Base-by-base conservation (phyloP, 495 filamentous ascomycete genomes). In the Xylaria sp. region DNA sequence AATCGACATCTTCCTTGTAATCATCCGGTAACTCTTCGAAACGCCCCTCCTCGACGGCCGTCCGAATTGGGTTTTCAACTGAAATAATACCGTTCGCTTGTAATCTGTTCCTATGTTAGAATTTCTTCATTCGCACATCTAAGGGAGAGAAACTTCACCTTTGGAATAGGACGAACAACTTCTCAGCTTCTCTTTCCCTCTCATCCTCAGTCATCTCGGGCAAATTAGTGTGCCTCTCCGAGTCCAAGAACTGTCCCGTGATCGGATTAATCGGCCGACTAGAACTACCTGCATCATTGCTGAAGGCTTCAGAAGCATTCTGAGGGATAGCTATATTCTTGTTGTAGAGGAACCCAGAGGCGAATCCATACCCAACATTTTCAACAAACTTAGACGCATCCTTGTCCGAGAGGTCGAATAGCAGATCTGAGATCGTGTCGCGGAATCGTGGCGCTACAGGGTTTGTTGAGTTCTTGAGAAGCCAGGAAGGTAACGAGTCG, bases 141-240 rank as follows among this genome's bases (percentile, higher is more conserved):
- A 21, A 17, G 67, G 15, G 33, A 21, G 52, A 15, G 9, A 21
- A 26, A 31, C 35, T 81, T 73, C 83, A 93, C 93, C 94, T 89
- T 81, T 99, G 95, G 81, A 99, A 99, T 19, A 99, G 84, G 17
- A 98, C 93, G 82, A 98, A 97, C 0, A 99, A 82, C 74, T 88
- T 90, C 79, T 99, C 96, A 0, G 96, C 96, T 79, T 99, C 96
- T 55, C 93, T 85, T 77, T 97, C 93, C 80, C 92, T 97, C 85
- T 99, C 95, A 70, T 93, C 96, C 41, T 90, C 83, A 7, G 92
- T 95, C 96, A 99, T 98, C 24, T 90, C 87, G 1, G 87, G 88
- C 11, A 83, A 81, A 5, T 87, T 80, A 12, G 84, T 70, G 11
- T 85, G 81, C 17, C 84, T 85, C 79, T 97, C 95, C 31, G 85